Evolutionary conservation across 352 stramenopile genomes (phyloP), one percentile per base, ranked within the genome.

Genomic region (Phytophthora vignae): DNA sequence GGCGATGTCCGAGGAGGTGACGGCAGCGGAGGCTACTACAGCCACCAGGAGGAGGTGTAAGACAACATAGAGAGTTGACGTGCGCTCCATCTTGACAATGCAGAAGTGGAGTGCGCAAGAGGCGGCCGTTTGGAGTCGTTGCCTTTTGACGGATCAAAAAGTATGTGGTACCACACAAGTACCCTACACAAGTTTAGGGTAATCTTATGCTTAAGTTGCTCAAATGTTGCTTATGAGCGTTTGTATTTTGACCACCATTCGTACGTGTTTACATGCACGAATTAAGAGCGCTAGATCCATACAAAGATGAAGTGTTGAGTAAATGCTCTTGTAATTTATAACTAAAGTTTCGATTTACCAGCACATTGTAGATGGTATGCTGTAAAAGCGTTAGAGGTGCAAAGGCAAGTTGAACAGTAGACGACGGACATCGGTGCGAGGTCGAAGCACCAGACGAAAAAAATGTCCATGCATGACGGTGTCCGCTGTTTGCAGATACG

Each of bases 1-100:
- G 8, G 22, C 14, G 21, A 56, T 64, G 12, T 56, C 60, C 0
- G 71, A 68, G 42, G 55, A 65, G 6, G 36, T 67, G 40, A 74
- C 40, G 50, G 25, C 25, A 15, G 67, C 40, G 9, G 52, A 50
- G 4, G 40, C 55, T 27, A 50, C 40, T 54, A 19, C 19, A 53
- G 46, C 17, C 38, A 33, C 11, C 7, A 65, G 50, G 12, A 78
- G 8, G 19, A 73, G 46, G 29, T 48, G 27, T 1, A 63, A 33
- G 12, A 56, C 8, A 0, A 14, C 7, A 10, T 65, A 19, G 1
- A 27, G 8, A 33, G 27, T 48, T 22, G 53, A 56, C 54, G 31
- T 50, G 27, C 27, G 31, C 50, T 42, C 9, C 69, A 76, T 76
- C 22, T 11, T 44, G 48, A 11, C 12, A 58, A 38, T 29, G 56